Conservation (phyloP, 2,329 filamentous ascomycete genomes). For the Shiraia bambusicola region DNA sequence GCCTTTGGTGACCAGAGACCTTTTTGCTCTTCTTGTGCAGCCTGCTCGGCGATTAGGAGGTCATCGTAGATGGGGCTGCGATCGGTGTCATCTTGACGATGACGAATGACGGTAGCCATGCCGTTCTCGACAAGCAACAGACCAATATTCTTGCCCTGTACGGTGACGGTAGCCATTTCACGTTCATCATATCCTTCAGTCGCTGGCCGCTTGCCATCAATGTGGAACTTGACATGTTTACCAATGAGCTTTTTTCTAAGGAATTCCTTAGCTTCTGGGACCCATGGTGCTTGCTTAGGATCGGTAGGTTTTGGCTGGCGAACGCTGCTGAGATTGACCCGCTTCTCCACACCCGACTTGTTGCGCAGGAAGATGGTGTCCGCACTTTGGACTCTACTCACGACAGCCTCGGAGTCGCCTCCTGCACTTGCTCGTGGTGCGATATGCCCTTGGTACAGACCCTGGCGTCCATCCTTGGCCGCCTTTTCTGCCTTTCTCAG, state of each 20-base stretch:
- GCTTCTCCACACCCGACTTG: constrained; percentile 83
- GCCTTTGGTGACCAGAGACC: constrained; percentile 94
- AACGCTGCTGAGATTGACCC: constrained; percentile 88
- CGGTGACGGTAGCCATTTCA: constrained; percentile 85
- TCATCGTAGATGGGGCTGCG: constrained; percentile 93
- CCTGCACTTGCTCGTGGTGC: constrained; percentile 62
- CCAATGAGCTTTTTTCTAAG: constrained; percentile 91
- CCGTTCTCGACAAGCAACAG: constrained; percentile 86
- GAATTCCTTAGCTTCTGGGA: constrained; percentile 94
- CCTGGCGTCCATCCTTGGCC: constrained; percentile 74
- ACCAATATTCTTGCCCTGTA: constrained; percentile 84
- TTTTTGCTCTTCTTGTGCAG: constrained; percentile 82
- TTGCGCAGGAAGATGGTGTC: constrained; percentile 86
- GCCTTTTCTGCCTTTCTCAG: constrained; percentile 84
- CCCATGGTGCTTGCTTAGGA: constrained; percentile 82
- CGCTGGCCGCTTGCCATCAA: constrained; percentile 89
- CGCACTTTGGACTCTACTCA: constrained; percentile 81
- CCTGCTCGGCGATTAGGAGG: constrained; percentile 74
- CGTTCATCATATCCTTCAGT: constrained; percentile 90
- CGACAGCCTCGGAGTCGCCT: constrained; percentile 74
- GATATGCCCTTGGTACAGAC: constrained; percentile 79
- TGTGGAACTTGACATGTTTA: constrained; percentile 86
- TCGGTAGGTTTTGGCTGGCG: constrained; percentile 89
- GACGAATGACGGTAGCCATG: constrained; percentile 90
- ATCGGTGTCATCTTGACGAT: constrained; percentile 92